Base-by-base conservation (phyloP, 495 filamentous ascomycete genomes). In the Penicillium robsamsonii region DNA sequence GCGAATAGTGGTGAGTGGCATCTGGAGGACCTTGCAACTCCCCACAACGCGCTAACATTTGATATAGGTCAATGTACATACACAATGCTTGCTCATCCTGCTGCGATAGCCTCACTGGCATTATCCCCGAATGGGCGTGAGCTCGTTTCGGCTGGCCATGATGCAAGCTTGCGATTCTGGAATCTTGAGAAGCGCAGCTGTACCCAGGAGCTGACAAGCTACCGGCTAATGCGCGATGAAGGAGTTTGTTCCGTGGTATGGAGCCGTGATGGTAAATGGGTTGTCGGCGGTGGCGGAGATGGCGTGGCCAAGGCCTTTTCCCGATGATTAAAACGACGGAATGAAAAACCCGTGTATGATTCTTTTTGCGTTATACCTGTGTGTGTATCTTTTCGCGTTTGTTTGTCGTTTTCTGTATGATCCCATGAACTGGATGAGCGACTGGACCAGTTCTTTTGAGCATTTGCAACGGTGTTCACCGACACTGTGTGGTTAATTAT, bases 231-330 rank as follows among this genome's bases (percentile, higher is more conserved):
- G 92, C 83, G 92, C 50, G 94, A 91, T 11, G 94, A 98, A 68
- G 94, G 94, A 24, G 91, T 97, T 27, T 96, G 91, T 74, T 78
- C 84, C 15, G 94, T 96, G 11, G 87, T 91, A 18, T 98, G 95
- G 94, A 94, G 89, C 66, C 85, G 89, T 59, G 94, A 98, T 62
- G 92, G 93, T 35, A 81, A 89, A 56, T 92, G 91, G 88, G 92
- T 97, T 37, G 91, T 98, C 55, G 91, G 89, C 59, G 95, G 86
- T 10, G 94, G 94, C 18, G 94, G 94, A n/a, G 94, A 98, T 69
- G 95, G 94, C 3, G 86, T 96, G 18, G 94, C 96, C 43, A 98
- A 97, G 77, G 94, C 97, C 53, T 96, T 96, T 79, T 86, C 88
- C 41, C 72, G 86, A 70, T 86, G 61, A 71, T 51, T 55, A 53